phyloP scores from a whole-genome alignment of 2,329 filamentous ascomycete genomes.

The Penicillium sp. region DNA sequence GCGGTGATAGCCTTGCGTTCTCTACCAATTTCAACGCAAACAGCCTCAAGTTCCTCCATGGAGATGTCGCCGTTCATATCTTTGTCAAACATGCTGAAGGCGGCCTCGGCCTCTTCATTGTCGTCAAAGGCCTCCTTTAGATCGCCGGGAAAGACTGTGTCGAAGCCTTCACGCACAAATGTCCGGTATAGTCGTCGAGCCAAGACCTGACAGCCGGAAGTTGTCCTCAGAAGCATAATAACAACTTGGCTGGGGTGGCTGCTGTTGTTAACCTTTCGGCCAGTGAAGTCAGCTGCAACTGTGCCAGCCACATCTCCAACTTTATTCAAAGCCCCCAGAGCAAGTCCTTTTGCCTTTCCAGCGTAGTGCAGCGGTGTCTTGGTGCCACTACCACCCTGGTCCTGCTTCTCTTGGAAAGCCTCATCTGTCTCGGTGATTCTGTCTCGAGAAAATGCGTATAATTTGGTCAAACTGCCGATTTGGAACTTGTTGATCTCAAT shows the following conservation, averaged over 20 bases:
- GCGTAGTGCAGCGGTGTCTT: conserved; percentile 77
- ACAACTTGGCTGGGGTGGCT: conserved; percentile 86
- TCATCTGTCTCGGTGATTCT: conserved; percentile 74
- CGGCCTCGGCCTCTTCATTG: conserved; percentile 83
- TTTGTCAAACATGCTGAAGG: conserved; percentile 92
- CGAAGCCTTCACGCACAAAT: conserved; percentile 73
- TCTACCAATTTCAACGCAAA: conserved; percentile 90
- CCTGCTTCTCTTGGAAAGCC: conserved; percentile 68
- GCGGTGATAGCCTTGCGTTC: conserved; percentile 96
- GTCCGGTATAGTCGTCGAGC: conserved; percentile 88
- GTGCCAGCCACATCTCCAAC: conserved; percentile 85
- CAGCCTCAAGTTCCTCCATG: conserved; percentile 90
- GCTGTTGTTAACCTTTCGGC: conserved; percentile 68
- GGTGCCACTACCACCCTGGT: conserved; percentile 58
- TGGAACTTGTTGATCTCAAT: conserved; percentile 94
- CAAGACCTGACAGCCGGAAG: conserved; percentile 77
- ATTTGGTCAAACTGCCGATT: conserved; percentile 69
- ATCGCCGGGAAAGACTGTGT: conserved; percentile 79
- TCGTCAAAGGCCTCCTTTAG: conserved; percentile 78
- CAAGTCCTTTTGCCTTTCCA: conserved; percentile 72
- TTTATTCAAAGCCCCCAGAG: conserved; percentile 74
- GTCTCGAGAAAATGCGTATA: conserved; percentile 68
- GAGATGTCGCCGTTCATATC: conserved; percentile 96
- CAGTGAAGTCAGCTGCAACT: conserved; percentile 90
- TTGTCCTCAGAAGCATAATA: conserved; percentile 73